Base-by-base conservation (phyloP, 1,284 basidiomycete species). In the Cystobasidium sp. region DNA sequence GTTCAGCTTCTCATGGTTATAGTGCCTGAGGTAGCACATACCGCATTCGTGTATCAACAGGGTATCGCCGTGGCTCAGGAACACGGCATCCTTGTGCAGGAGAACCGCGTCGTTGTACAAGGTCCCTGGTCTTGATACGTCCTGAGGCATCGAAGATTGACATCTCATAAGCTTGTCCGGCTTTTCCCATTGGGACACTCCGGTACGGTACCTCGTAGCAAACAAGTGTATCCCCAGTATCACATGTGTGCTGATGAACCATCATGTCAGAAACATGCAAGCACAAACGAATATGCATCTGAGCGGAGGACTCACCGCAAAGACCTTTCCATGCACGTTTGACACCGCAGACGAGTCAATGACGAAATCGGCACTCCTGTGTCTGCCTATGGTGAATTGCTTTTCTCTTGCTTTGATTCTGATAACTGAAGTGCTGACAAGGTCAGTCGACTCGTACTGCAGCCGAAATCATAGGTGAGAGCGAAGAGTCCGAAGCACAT, bases 361-460 rank as follows among this genome's bases (percentile, higher is more conserved):
- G n/a, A 69, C 31, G 24, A 69, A 58, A 22, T 61, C 58, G 10
- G 68, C 68, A 39, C 55, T 69, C 31, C 46, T 39, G 56, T 69
- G 68, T 41, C 68, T 59, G 20, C 68, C 68, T 12, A 69, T 69
- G n/a, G 49, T 69, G 22, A 69, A 69, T 31, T 59, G 43, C 22
- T n/a, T 51, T 9, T 49, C 68, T 6, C 64, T 18, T 10, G 47
- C 16, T 20, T 58, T 55, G 55, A 69, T 46, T 18, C 68, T 24
- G 46, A 69, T 62, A 22, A 59, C 56, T 59, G 46, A 24, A 47
- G 44, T 51, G 49, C 49, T 52, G 18, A 52, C 58, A 39, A 62
- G 10, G 39, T 62, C 24, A 31, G 31, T 31, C 31, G 31, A 31
- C 31, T 1, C 31, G 31, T 31, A 31, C 31, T 31, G 31, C 31